Conservation (phyloP, 352 stramenopile genomes). For the Nothophytophthora sp. region DNA sequence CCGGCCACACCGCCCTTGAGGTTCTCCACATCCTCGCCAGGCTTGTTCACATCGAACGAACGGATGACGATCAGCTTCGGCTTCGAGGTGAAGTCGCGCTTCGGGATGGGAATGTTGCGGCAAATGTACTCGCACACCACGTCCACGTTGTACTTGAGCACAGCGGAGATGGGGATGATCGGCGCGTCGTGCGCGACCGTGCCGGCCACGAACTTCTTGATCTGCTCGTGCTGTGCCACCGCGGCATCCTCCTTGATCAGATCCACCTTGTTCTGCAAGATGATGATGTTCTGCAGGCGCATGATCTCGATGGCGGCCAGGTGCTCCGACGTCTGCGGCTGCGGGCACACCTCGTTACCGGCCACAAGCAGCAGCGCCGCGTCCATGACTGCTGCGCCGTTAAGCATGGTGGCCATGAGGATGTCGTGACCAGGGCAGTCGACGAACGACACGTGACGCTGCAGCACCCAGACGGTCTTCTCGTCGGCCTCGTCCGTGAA, state of each 20-base stretch:
- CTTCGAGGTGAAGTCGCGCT: constrained; percentile 97
- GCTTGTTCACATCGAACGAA: constrained; percentile 99
- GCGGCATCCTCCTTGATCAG: constrained; percentile 99
- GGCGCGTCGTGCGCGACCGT: constrained; percentile 96
- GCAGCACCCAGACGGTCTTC: constrained; percentile 90
- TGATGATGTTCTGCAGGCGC: constrained; percentile 99
- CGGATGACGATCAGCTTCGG: constrained; percentile 99
- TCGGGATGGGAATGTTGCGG: constrained; percentile 98
- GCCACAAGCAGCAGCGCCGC: constrained; percentile 98
- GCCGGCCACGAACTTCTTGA: constrained; percentile 90
- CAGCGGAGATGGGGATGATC: constrained; percentile 99
- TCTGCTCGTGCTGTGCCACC: constrained; percentile 97
- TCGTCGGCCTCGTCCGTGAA: constrained; percentile 88
- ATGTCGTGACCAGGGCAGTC: constrained; percentile 99
- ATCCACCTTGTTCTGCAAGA: constrained; percentile 99
- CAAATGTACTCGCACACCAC: constrained; percentile 99
- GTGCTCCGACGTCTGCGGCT: constrained; percentile 99
- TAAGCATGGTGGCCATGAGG: constrained; percentile 99
- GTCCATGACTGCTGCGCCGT: constrained; percentile 99
- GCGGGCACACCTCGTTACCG: constrained; percentile 98
- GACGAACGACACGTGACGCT: constrained; percentile 99
- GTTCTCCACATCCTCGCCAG: constrained; percentile 98
- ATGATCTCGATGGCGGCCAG: constrained; percentile 99
- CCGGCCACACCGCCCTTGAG: constrained; percentile 94
- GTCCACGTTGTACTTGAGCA: constrained; percentile 99